Base-by-base conservation (phyloP, 768 basidiomycete genomes). In the Suillus subalutaceus region DNA sequence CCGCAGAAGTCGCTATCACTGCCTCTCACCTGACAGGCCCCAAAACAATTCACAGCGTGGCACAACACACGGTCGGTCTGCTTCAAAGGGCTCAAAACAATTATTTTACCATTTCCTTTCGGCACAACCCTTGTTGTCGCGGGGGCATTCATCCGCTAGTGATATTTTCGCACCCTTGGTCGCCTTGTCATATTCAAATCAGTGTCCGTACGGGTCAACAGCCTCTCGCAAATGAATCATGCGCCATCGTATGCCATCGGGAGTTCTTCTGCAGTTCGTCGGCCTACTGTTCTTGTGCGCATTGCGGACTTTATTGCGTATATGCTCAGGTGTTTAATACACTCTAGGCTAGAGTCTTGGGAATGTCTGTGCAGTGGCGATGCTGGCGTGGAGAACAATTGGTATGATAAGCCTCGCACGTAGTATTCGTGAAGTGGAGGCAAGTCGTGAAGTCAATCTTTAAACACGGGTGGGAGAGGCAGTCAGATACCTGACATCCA, bases 151-250 rank as follows among this genome's bases (percentile, higher is more conserved):
- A 64, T 83, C 30, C 77, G 81, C 3, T 53, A 73, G 20, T 69
- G 69, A 64, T 83, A 78, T 66, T 83, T 77, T 70, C 77, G 71
- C n/a, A 68, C 72, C 23, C 72, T 83, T 32, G 78, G 78, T n/a
- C 44, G 68, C 6, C 67, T 78, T 35, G 81, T 80, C 70, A 83
- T 80, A 18, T 84, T 82, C 62, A 75, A 81, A 52, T 82, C 46
- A 73, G 73, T n/a, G 37, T 66, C 16, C 40, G 62, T 0, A 53
- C 53, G 4, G 15, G 59, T 1, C 70, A 71, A 40, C 62, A 62
- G 61, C 59, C 71, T 16, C 43, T 73, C 16, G 66, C 55, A 38
- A 68, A 62, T 13, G 70, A 70, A 32, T 68, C 72, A 30, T 71
- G 67, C 26, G 63, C 63, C 0, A 30, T 64, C 9, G 62, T 69